phyloP scores from a whole-genome alignment of 1,284 basidiomycete species.

The Moesziomyces antarcticus region DNA sequence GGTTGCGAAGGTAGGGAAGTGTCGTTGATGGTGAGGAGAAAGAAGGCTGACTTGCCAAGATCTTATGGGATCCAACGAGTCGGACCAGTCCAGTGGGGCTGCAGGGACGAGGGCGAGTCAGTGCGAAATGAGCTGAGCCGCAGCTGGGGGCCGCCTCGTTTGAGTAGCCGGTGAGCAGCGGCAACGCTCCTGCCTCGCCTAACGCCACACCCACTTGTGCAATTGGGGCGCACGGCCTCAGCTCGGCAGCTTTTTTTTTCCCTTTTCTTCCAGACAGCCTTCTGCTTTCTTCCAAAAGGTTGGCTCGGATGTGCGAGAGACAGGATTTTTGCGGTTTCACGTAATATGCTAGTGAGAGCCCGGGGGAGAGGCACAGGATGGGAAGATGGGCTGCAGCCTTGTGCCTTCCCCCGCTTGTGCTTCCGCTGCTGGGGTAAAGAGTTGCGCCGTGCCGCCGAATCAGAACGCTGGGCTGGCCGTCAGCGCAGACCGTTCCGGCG shows the following conservation, averaged over 20 bases:
- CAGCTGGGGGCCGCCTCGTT: background rate
- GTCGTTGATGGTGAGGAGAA: slow-evolving; percentile 2
- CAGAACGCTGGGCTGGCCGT: background rate
- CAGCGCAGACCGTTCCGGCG: background rate
- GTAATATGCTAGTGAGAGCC: background rate
- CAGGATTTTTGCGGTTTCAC: background rate
- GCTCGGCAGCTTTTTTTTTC: background rate
- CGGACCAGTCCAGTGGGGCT: background rate
- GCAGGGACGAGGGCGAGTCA: background rate
- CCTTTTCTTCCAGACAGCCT: background rate
- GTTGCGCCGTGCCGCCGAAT: background rate
- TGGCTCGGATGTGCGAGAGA: background rate
- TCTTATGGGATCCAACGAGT: background rate
- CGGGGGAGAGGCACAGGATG: too few relatives aligned
- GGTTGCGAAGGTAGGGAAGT: slow-evolving; percentile 4
- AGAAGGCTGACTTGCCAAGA: background rate
- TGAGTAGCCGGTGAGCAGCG: background rate
- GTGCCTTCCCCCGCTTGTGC: background rate
- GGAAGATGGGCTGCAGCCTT: background rate
- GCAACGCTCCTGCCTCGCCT: too few relatives aligned
- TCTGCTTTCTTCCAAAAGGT: too few relatives aligned
- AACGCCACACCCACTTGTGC: background rate
- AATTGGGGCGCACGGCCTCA: background rate
- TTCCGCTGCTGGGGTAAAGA: background rate
- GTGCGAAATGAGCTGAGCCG: background rate